Evolutionary conservation across 2,329 filamentous ascomycete genomes (phyloP).

Genomic region (Niveomyces coronatus): DNA sequence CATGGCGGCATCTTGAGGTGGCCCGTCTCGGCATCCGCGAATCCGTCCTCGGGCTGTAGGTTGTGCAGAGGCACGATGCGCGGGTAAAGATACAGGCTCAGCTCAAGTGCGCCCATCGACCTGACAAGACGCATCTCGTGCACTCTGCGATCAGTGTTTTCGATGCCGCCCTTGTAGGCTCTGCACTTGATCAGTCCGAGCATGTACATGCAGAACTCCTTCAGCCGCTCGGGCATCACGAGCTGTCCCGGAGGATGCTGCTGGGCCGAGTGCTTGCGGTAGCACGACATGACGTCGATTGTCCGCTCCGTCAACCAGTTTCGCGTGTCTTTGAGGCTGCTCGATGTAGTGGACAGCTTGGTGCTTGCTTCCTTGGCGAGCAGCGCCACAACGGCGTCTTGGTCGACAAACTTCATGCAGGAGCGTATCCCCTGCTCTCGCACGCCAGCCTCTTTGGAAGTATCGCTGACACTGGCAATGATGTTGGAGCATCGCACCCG

Average conservation of each 20-base stretch:
- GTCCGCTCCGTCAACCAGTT: slow-evolving; percentile 79
- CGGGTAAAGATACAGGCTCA: slow-evolving; percentile 89
- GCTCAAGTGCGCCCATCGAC: slow-evolving; percentile 74
- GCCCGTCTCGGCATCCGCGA: slow-evolving; percentile 76
- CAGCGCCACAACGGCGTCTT: slow-evolving; percentile 81
- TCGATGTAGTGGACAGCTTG: slow-evolving; percentile 63
- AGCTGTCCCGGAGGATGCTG: slow-evolving; percentile 86
- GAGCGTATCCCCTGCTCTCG: slow-evolving; percentile 55
- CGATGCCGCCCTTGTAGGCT: slow-evolving; percentile 85
- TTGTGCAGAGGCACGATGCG: slow-evolving; percentile 89
- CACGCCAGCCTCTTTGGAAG: slow-evolving; percentile 28
- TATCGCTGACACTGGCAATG: slow-evolving; percentile 82
- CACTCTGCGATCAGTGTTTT: slow-evolving; percentile 81
- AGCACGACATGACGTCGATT: slow-evolving; percentile 82
- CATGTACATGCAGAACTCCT: slow-evolving; percentile 95
- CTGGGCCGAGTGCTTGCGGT: slow-evolving; percentile 81
- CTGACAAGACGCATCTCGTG: slow-evolving; percentile 88
- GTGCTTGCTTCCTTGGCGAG: slow-evolving; percentile 89
- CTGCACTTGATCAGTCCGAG: slow-evolving; percentile 81
- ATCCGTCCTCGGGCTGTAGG: slow-evolving; percentile 77
- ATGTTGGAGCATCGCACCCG: slow-evolving; percentile 88
- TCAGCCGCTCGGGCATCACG: slow-evolving; percentile 88
- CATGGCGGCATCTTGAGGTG: slow-evolving; percentile 75
- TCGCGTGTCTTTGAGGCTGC: slow-evolving; percentile 73
- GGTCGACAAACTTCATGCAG: slow-evolving; percentile 85